Conservation (phyloP, 148 eudicot species). For the Fagopyrum esculentum region DNA sequence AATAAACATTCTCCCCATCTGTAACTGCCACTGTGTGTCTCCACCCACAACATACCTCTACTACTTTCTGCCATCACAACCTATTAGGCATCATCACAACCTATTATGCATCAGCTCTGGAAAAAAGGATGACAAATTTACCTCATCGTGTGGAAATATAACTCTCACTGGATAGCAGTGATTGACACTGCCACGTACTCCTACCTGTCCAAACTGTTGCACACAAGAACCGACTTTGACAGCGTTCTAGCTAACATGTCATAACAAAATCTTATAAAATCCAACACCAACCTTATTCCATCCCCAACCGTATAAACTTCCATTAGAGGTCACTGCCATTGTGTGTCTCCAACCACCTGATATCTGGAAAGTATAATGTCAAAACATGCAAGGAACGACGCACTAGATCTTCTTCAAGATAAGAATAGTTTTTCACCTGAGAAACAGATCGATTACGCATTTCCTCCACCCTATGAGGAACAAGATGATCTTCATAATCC, state of each 20-base stretch:
- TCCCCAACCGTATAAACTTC: slow-evolving; percentile 98
- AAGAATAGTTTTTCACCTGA: slow-evolving; percentile 38
- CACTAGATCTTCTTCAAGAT: neutral
- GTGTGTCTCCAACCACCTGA: slow-evolving; percentile 99
- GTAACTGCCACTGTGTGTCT: slow-evolving; percentile 92
- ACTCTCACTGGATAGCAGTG: slow-evolving; percentile 82
- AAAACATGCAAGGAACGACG: neutral
- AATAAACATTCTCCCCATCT: slow-evolving; percentile 66
- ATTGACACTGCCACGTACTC: slow-evolving; percentile 70
- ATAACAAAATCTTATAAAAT: too few species aligned
- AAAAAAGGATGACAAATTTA: neutral
- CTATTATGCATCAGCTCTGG: too few species aligned
- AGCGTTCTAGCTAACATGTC: too few species aligned
- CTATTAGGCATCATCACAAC: neutral
- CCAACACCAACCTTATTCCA: slow-evolving; percentile 78
- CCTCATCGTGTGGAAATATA: slow-evolving; percentile 73
- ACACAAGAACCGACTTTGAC: neutral
- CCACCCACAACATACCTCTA: slow-evolving; percentile 93
- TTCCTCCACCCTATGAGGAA: slow-evolving; percentile 73
- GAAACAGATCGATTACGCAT: slow-evolving; percentile 47
- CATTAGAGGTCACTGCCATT: slow-evolving; percentile 83
- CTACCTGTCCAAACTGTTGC: slow-evolving; percentile 95
- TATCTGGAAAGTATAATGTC: slow-evolving; percentile 37
- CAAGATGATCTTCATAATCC: slow-evolving; percentile 80
- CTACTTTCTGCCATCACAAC: slow-evolving; percentile 55